phyloP scores from a whole-genome alignment of 1,284 basidiomycete species.

The Cryptococcus sp. region DNA sequence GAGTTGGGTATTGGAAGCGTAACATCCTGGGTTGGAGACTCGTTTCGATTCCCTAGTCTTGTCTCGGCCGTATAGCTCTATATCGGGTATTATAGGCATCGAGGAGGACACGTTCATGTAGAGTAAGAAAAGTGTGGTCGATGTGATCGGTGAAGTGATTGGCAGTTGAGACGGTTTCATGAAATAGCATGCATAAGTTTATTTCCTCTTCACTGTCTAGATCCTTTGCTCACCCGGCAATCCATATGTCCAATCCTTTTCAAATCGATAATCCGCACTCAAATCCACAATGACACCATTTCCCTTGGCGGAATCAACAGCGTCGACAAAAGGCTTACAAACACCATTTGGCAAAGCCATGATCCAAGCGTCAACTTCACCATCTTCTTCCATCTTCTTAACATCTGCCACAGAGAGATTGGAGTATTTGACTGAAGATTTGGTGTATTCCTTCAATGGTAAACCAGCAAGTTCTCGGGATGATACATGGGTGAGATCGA shows the following conservation, averaged over 20 bases:
- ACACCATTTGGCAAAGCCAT: conserved; percentile 98
- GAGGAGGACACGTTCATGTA: conserved; percentile 6
- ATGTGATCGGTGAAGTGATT: not conserved
- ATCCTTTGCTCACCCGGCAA: conserved; percentile 80
- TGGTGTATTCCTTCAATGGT: conserved; percentile 76
- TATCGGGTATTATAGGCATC: conserved; percentile 26
- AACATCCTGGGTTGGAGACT: conserved; percentile 96
- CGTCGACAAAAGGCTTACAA: conserved; percentile 96
- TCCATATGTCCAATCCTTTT: conserved; percentile 93
- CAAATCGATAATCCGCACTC: conserved; percentile 92
- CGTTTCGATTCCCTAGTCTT: conserved; percentile 67
- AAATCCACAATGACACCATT: conserved; percentile 80
- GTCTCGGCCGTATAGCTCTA: conserved; percentile 84
- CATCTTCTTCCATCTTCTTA: conserved; percentile 76
- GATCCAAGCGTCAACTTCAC: conserved; percentile 91
- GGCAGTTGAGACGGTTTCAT: not conserved
- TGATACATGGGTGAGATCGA: conserved; percentile 89
- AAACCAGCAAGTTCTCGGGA: conserved; percentile 89
- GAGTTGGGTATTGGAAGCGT: conserved; percentile 88
- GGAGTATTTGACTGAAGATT: conserved; percentile 68
- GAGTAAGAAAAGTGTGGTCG: not conserved
- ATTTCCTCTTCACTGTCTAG: conserved; percentile 20
- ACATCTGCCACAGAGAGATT: conserved; percentile 75
- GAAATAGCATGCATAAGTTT: not conserved
- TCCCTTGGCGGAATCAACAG: conserved; percentile 69